Conservation (phyloP, 192 early-diverging fungal genomes). For the Phycomyces blakesleeanus region DNA sequence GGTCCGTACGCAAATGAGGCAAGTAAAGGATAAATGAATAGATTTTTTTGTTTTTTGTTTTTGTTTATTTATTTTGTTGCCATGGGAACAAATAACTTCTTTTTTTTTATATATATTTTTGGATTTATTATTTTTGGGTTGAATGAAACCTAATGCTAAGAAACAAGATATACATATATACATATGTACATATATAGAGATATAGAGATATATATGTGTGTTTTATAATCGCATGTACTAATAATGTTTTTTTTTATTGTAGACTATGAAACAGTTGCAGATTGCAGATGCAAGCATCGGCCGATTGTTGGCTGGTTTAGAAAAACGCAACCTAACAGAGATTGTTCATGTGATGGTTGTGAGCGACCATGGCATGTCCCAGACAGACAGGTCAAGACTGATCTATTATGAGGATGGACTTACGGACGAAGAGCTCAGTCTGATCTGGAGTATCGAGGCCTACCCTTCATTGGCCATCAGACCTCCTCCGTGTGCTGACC, state of each 20-base stretch:
- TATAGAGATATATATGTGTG: too few relatives aligned
- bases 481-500: constrained; percentile 28
- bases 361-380: constrained; percentile 91
- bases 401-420: constrained; percentile 71
- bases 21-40: constrained; percentile 24
- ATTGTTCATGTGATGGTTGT: constrained; percentile 62
- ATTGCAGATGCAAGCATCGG: constrained; percentile 59
- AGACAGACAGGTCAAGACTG: constrained; percentile 41
- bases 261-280: constrained; percentile 35
- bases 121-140: background rate
- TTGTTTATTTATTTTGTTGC: background rate
- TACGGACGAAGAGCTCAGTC: constrained; percentile 30
- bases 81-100: background rate
- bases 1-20: constrained; percentile 68
- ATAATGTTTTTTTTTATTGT: background rate
- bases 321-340: constrained; percentile 53
- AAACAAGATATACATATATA: too few relatives aligned
- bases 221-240: too few relatives aligned
- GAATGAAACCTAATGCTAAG: background rate
- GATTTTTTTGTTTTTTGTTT: background rate
- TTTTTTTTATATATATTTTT: background rate
- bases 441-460: constrained; percentile 51
- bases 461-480: constrained; percentile 61
- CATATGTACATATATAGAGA: too few relatives aligned
- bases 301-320: constrained; percentile 53